Conservation (phyloP, 148 eudicot genomes). For the Rheum nobile region DNA sequence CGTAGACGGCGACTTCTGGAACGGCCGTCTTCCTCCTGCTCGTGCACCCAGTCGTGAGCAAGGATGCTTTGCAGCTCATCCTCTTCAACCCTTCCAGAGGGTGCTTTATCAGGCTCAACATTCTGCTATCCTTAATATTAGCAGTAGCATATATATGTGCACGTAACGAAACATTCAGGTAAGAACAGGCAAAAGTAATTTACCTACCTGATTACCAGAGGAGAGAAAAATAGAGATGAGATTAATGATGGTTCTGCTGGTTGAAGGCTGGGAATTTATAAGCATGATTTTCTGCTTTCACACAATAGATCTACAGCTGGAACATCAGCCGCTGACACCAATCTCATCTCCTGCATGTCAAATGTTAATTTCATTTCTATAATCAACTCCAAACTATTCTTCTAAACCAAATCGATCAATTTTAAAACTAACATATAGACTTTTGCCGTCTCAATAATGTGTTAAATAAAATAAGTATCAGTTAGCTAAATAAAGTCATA, state of each 20-base stretch:
- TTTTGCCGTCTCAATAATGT: too few species aligned
- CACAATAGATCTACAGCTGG: neutral
- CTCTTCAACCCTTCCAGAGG: neutral
- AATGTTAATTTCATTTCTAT: too few species aligned
- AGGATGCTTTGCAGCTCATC: constrained; percentile 70
- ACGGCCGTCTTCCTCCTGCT: constrained; percentile 39
- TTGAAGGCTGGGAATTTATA: too few species aligned
- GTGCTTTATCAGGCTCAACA: constrained; percentile 19
- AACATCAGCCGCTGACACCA: neutral
- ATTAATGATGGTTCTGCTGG: neutral
- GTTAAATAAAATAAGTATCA: too few species aligned
- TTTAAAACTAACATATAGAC: too few species aligned
- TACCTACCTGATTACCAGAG: neutral
- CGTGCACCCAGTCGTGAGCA: constrained; percentile 17
- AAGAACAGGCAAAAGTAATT: too few species aligned
- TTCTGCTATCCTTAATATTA: constrained; percentile 4
- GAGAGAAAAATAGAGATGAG: neutral
- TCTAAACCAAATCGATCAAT: too few species aligned
- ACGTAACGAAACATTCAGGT: too few species aligned
- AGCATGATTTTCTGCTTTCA: neutral
- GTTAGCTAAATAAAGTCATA: too few species aligned
- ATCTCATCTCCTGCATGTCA: neutral
- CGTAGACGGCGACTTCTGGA: constrained; percentile 46
- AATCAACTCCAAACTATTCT: too few species aligned
- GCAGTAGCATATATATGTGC: too few species aligned